phyloP scores from a whole-genome alignment of 73 alveolate species.

The Uronychia setigera region DNA sequence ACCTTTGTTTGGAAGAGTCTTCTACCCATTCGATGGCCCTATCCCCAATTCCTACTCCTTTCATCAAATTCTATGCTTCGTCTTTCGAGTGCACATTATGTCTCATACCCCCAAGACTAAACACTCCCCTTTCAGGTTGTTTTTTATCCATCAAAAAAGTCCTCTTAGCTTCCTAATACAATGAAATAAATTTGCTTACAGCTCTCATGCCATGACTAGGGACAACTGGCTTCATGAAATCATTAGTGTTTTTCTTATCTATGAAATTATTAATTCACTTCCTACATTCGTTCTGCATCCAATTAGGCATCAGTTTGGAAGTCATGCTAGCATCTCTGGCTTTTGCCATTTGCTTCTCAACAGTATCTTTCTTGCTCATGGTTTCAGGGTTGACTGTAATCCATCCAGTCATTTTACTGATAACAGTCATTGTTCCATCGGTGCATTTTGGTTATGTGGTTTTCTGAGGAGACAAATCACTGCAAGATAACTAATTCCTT shows the following conservation, averaged over 20 bases:
- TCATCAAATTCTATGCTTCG: conserved; percentile 15
- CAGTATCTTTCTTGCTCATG: conserved; percentile 8
- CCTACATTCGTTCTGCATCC: conserved; percentile 24
- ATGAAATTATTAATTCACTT: too few relatives aligned
- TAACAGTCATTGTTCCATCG: not conserved
- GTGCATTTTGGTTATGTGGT: not conserved
- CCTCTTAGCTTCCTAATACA: conserved; percentile 59
- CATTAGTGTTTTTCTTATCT: conserved; percentile 7
- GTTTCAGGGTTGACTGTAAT: conserved; percentile 3
- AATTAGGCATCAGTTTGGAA: conserved; percentile 20
- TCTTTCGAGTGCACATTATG: conserved; percentile 65
- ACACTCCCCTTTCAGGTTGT: conserved; percentile 44
- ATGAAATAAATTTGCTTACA: not conserved
- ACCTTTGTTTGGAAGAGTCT: conserved; percentile 28
- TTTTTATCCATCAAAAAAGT: conserved; percentile 56
- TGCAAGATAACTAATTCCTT: not conserved
- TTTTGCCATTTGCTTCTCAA: not conserved
- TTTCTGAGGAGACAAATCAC: not conserved
- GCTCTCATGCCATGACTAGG: not conserved
- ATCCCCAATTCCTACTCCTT: conserved; percentile 4
- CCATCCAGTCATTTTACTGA: conserved; percentile 12
- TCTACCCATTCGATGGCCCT: conserved; percentile 50
- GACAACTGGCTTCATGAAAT: conserved; percentile 5
- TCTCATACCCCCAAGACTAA: conserved; percentile 64
- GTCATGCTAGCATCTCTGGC: conserved; percentile 23